Evolutionary conservation across 2,329 filamentous ascomycete species (phyloP).

Genomic region (Calonectria montana): DNA sequence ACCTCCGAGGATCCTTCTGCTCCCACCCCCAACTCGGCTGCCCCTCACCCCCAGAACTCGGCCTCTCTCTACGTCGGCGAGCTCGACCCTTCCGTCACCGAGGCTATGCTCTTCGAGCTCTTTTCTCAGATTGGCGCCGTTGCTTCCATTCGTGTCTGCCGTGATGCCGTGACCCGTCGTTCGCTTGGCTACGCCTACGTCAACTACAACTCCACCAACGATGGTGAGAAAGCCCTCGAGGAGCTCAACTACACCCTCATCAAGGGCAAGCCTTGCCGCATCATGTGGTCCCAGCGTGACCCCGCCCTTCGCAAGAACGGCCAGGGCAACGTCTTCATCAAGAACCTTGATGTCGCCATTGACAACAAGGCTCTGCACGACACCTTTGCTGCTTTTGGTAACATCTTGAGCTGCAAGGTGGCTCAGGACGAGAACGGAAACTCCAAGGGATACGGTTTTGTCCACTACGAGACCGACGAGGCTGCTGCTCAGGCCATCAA

Average conservation of each 20-base stretch:
- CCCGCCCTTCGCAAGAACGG: constrained; percentile 99
- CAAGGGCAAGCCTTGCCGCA: constrained; percentile 98
- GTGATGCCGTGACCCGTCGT: constrained; percentile 97
- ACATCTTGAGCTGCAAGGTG: constrained; percentile 99
- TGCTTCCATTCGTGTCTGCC: constrained; percentile 99
- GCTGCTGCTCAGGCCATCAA: constrained; percentile 97
- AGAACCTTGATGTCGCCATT: constrained; percentile 98
- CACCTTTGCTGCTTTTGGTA: constrained; percentile 98
- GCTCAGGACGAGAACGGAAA: constrained; percentile 96
- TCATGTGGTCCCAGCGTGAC: constrained; percentile 99
- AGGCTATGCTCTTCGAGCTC: constrained; percentile 99
- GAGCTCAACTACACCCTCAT: constrained; percentile 99
- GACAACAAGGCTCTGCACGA: constrained; percentile 99
- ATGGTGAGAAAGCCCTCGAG: constrained; percentile 98
- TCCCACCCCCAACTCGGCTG: constrained; percentile 79
- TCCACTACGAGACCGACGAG: constrained; percentile 99
- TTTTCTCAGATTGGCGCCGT: constrained; percentile 99
- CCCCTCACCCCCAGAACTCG: constrained; percentile 86
- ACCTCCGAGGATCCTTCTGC: constrained; percentile 70
- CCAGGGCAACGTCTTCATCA: constrained; percentile 99
- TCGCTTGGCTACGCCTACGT: constrained; percentile 99
- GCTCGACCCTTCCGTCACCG: constrained; percentile 96
- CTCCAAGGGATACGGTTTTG: constrained; percentile 99
- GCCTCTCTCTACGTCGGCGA: constrained; percentile 99
- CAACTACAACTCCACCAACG: constrained; percentile 98